Evolutionary conservation across 495 filamentous ascomycete species (phyloP).

Genomic region (Cercophora scortea): DNA sequence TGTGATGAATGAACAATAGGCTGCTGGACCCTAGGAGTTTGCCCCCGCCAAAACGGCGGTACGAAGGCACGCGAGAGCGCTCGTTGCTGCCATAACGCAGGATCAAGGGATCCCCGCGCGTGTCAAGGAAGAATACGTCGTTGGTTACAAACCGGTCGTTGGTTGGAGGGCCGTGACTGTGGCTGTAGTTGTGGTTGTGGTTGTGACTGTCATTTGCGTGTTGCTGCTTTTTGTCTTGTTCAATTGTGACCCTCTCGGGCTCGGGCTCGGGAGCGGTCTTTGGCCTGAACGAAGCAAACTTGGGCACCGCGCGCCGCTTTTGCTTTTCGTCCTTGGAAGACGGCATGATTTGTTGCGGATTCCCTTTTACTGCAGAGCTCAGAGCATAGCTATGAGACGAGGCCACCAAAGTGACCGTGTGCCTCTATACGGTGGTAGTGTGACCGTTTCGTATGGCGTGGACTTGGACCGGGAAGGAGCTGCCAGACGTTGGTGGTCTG

Average conservation of each 20-base stretch:
- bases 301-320: constrained; percentile 42
- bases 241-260: neutral
- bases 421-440: too few relatives aligned
- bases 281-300: constrained; percentile 62
- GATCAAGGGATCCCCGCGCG: constrained; percentile 36
- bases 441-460: too few relatives aligned
- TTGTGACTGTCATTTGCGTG: neutral
- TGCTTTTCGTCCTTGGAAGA: constrained; percentile 21
- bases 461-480: too few relatives aligned
- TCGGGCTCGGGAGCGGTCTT: constrained; percentile 22
- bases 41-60: constrained; percentile 31
- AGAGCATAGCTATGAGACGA: too few relatives aligned
- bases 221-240: neutral
- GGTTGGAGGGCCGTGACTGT: neutral
- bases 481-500: too few relatives aligned
- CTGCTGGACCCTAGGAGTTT: constrained; percentile 32
- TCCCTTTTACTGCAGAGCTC: too few relatives aligned
- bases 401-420: too few relatives aligned
- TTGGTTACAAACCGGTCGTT: neutral
- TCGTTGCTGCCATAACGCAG: constrained; percentile 34
- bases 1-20: constrained; percentile 26
- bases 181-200: neutral
- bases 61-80: constrained; percentile 29
- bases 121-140: constrained; percentile 29
- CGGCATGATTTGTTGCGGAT: constrained; percentile 16